These are phyloP conservation scores for Neurospora sublineolata DNA, from an alignment of 495 filamentous ascomycete species.

Conservation along the genomic window DNA sequence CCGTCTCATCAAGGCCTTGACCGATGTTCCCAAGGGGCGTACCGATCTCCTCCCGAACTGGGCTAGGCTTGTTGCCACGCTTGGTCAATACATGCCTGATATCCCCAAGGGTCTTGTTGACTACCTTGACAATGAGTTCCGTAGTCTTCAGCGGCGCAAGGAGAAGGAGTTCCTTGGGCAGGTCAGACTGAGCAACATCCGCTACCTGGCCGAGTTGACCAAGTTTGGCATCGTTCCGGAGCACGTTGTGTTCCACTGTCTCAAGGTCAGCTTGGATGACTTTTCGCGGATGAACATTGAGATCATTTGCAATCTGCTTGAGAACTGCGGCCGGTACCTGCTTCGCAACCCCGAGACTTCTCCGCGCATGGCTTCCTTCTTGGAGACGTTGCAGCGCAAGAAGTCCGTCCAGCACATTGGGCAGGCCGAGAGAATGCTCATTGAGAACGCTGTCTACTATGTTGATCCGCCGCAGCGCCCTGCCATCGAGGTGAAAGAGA, in stretches of 20 bases:
- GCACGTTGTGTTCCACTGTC: conserved; percentile 96
- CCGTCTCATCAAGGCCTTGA: conserved; percentile 79
- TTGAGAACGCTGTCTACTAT: conserved; percentile 97
- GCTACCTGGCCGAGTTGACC: conserved; percentile 92
- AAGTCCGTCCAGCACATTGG: conserved; percentile 90
- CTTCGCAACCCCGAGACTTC: conserved; percentile 89
- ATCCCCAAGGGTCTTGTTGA: conserved; percentile 83
- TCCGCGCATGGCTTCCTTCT: conserved; percentile 81
- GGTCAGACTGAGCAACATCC: conserved; percentile 86
- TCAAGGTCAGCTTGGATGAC: conserved; percentile 94
- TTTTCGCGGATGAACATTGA: conserved; percentile 98
- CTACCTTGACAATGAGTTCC: conserved; percentile 93
- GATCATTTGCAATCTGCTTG: conserved; percentile 92
- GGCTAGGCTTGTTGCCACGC: conserved; percentile 82
- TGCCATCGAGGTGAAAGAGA: conserved; percentile 91
- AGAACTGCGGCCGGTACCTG: conserved; percentile 93
- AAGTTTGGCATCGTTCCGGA: conserved; percentile 98
- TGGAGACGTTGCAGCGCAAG: conserved; percentile 92
- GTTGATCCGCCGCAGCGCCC: conserved; percentile 90
- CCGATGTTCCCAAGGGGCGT: conserved; percentile 88
- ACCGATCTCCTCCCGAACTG: conserved; percentile 86
- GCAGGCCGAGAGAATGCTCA: conserved; percentile 93
- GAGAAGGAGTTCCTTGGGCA: conserved; percentile 94
- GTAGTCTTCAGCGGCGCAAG: conserved; percentile 94
- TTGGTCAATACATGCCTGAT: conserved; percentile 88